Percentiles rank a stretch among this genome's conserved stretches.
Conservation (phyloP, 306 rosid genomes). For the Hippophae rhamnoides region DNA sequence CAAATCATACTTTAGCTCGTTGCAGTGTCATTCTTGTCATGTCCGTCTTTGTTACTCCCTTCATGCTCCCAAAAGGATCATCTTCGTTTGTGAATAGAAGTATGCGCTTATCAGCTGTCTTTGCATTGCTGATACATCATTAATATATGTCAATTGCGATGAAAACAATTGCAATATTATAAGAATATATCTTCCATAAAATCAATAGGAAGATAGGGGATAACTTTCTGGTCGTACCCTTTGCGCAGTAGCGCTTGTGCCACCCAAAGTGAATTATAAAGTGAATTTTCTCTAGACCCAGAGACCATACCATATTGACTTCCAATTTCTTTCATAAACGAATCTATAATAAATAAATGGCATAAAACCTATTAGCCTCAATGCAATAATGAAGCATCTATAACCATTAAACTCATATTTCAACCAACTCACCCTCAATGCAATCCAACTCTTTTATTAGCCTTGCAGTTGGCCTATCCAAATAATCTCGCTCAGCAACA, state of each 20-base stretch:
- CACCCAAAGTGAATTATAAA: slow-evolving; percentile 84
- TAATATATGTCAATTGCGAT: slow-evolving; percentile 11
- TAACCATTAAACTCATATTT: not conserved
- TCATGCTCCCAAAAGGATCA: slow-evolving; percentile 74
- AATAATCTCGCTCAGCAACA: slow-evolving; percentile 64
- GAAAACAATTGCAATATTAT: not conserved
- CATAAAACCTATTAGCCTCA: not conserved
- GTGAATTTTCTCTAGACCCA: slow-evolving; percentile 73
- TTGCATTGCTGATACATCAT: slow-evolving; percentile 52
- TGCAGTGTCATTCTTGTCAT: slow-evolving; percentile 81
- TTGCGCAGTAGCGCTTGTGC: slow-evolving; percentile 88
- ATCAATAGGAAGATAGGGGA: slow-evolving; percentile 5
- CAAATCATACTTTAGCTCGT: slow-evolving; percentile 66
- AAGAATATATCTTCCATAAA: not conserved
- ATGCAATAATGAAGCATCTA: not conserved
- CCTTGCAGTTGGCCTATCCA: slow-evolving; percentile 87
- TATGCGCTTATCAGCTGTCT: slow-evolving; percentile 67
- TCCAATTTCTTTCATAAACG: slow-evolving; percentile 64
- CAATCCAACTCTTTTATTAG: slow-evolving; percentile 61
- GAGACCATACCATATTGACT: slow-evolving; percentile 66
- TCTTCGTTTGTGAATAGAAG: slow-evolving; percentile 88
- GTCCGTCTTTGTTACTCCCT: slow-evolving; percentile 61
- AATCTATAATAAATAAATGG: slow-evolving; percentile 32
- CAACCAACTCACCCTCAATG: slow-evolving; percentile 47
- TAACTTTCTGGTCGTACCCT: slow-evolving; percentile 41